These are phyloP conservation scores for Catharanthus roseus DNA, from an alignment of 257 asterid genomes.

Conservation along the genomic window DNA sequence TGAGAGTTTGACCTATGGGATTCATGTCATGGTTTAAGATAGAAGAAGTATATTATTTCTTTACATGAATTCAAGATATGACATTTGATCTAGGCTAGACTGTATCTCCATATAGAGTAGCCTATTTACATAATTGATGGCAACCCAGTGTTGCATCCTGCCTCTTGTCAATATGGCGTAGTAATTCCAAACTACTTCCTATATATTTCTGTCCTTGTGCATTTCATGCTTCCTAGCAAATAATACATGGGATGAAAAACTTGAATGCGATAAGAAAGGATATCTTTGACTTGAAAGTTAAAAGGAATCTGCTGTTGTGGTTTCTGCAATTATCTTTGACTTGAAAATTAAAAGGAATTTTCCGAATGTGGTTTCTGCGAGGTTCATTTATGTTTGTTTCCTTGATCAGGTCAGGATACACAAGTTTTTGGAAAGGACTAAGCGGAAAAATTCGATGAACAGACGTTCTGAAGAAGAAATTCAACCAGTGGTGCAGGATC, in stretches of 20 bases:
- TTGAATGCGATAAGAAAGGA: neutral
- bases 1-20: neutral
- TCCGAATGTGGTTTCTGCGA: neutral
- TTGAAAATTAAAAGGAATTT: neutral
- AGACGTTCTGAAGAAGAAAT: constrained; percentile 46
- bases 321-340: neutral
- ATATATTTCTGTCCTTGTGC: neutral
- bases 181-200: neutral
- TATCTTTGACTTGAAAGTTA: neutral
- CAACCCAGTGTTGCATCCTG: neutral
- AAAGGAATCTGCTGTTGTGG: neutral
- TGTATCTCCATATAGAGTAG: neutral
- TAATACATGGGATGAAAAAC: neutral
- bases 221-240: neutral
- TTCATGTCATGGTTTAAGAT: neutral
- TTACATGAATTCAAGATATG: neutral
- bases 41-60: neutral
- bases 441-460: constrained; percentile 69
- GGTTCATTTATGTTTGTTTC: constrained; percentile 19
- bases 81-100: neutral
- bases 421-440: constrained; percentile 61
- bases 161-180: neutral
- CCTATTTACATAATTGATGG: neutral
- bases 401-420: constrained; percentile 70
- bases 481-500: constrained; percentile 40